These are phyloP conservation scores for Phytophthora crassamura DNA, from an alignment of 352 stramenopile species.

Conservation along the genomic window DNA sequence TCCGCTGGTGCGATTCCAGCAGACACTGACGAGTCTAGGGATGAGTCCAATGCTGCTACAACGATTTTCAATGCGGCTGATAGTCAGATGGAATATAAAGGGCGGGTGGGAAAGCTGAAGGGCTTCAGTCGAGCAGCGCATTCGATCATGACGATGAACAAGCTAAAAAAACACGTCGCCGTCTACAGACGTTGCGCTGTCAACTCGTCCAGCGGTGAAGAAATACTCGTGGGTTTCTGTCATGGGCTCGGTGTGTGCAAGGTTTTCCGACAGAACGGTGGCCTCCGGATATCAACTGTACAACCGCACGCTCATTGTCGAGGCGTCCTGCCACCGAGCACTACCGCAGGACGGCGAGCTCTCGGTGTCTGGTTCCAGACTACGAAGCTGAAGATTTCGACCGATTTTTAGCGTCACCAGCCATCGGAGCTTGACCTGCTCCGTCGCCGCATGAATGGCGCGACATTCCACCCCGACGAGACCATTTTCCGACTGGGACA, in stretches of 20 bases:
- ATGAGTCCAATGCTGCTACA: neutral
- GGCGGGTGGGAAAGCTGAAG: conserved; percentile 5
- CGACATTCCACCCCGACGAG: conserved; percentile 56
- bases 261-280: neutral
- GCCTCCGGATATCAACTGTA: conserved; percentile 46
- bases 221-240: conserved; percentile 43
- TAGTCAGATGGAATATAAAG: neutral
- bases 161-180: conserved; percentile 11
- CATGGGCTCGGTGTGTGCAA: conserved; percentile 38
- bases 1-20: neutral
- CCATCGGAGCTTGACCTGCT: conserved; percentile 66
- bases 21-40: conserved; percentile 1
- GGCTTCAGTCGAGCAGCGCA: conserved; percentile 40
- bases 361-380: conserved; percentile 80
- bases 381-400: conserved; percentile 80
- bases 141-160: conserved; percentile 42
- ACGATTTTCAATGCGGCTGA: neutral
- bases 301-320: conserved; percentile 63
- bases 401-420: conserved; percentile 68
- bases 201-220: neutral
- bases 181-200: neutral
- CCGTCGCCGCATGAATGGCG: conserved; percentile 62
- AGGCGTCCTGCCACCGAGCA: conserved; percentile 70
- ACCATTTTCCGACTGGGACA: conserved; percentile 71
- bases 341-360: conserved; percentile 55